Base-by-base conservation (phyloP, 805 yeast species). In the Candida dendrica region DNA sequence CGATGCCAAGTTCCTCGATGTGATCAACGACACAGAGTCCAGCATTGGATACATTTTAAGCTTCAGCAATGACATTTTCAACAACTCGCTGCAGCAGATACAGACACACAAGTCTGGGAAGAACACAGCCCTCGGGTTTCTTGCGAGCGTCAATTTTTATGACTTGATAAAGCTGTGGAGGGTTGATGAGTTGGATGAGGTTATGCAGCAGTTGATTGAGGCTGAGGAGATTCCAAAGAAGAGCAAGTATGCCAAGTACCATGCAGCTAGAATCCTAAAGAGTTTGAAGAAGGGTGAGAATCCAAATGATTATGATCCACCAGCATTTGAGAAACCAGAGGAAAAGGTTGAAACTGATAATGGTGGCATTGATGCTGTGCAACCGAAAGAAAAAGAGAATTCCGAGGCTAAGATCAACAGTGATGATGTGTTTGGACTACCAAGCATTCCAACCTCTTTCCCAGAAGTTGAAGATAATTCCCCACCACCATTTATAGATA, bases 191-290 rank as follows among this genome's bases (percentile, higher is more conserved):
- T 24, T 36, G 13, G 49, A 46, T 42, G n/a, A 59, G 3, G 15
- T 16, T 31, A 41, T 50, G 30, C 61, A 63, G 20, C 46, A 51
- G 42, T 18, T 59, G 43, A 27, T 47, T 55, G 39, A 56, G 46
- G 19, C 48, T 45, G 56, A 55, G 46, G 58, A 59, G 19, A 14
- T 60, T n/a, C 31, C 19, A 10, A 55, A 55, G 38, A 75, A 76
- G 53, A 66, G 71, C 37, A 78, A 77, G 52, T 84, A 75, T 49
- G 75, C 84, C 14, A 81, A 81, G 55, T 81, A 65, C 53, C 83
- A 79, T 47, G 75, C 82, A 14, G 71, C 77, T 7, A 60, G 84
- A 32, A 79, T 81, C 22, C 55, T 81, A 40, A 72, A 67, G 46
- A 68, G 76, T 0, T 50, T 67, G 32, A 72, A 66, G 45, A 56